A percentile compares a stretch with the other conserved stretches of the same genome.
phyloP scores from a whole-genome alignment of 345 rosid species.

The Eutrema yunnanense region DNA sequence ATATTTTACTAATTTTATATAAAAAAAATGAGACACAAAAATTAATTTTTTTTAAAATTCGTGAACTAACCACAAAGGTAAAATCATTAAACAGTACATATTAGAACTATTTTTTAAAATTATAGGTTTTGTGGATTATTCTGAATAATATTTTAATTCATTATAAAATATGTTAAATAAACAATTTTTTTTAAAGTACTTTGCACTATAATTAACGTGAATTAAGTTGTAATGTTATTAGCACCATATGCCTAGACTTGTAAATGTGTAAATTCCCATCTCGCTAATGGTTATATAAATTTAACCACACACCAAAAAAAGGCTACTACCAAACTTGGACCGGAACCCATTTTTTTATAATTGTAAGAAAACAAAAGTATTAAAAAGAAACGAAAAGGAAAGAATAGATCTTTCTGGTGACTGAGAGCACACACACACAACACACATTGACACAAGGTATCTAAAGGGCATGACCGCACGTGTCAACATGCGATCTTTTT shows the following conservation, averaged over 20 bases:
- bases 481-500: slow-evolving; percentile 21
- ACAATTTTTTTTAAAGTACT: no score
- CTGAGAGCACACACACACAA: background rate
- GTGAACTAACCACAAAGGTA: no score
- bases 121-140: no score
- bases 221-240: background rate
- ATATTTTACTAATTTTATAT: no score
- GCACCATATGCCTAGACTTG: slow-evolving; percentile 2
- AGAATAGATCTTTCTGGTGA: slow-evolving; percentile 26
- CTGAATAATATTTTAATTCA: no score
- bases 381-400: background rate
- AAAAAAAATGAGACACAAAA: no score
- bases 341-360: background rate
- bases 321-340: slow-evolving; percentile 19
- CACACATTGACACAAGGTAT: slow-evolving; percentile 31
- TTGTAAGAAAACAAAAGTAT: background rate
- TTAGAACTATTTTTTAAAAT: no score
- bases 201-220: no score
- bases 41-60: no score
- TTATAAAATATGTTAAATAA: no score
- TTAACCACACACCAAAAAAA: background rate
- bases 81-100: no score
- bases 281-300: background rate
- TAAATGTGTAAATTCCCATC: background rate
- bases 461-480: slow-evolving; percentile 29